Evolutionary conservation across 2,329 filamentous ascomycete species (phyloP), one percentile per base, ranked within the genome.

Genomic region (Phaeosphaeriaceae sp.): DNA sequence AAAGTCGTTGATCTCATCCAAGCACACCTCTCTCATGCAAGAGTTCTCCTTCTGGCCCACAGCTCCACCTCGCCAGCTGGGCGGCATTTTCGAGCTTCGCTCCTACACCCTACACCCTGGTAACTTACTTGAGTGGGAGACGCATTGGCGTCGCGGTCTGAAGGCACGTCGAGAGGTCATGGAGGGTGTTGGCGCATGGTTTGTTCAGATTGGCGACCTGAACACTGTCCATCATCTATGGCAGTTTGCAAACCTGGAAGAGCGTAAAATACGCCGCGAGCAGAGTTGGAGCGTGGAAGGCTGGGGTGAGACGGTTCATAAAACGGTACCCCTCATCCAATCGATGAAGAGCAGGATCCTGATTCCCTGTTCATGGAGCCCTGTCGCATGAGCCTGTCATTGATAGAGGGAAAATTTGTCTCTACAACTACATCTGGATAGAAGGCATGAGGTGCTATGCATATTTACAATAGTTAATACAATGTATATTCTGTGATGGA

Each of bases 31-130:
- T 0, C 83, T 99, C 42, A 99, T 99, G 94, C 94, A 99, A 74
- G 94, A 99, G 75, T 99, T 99, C 77, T 96, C 92, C 29, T 99
- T 99, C 83, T 99, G 94, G 94, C 94, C 94, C 1, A 99, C 94
- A 3, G 93, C 91, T 0, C 83, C 92, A 4, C 94, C 94, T 0
- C 90, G 94, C 52, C 82, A 90, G 66, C 84, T 99, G 0, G 94
- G 94, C 46, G 94, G 94, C 37, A 77, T 99, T 34, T 99, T 99
- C 71, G 94, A 99, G 79, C 83, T 99, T 28, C 90, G 94, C 43
- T 97, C 94, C 1, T 99, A 99, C 79, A 97, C 92, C 4, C 83
- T 99, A 17, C 91, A 97, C 71, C 94, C 94, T 0, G 94, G 94
- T 34, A 97, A 97, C 73, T 81, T 99, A 35, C 83, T 99, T 6